Percentiles rank a stretch among this genome's conserved stretches.
Evolutionary conservation across 768 basidiomycete genomes (phyloP).

Genomic region (Tubosaeta brunneosetosa): DNA sequence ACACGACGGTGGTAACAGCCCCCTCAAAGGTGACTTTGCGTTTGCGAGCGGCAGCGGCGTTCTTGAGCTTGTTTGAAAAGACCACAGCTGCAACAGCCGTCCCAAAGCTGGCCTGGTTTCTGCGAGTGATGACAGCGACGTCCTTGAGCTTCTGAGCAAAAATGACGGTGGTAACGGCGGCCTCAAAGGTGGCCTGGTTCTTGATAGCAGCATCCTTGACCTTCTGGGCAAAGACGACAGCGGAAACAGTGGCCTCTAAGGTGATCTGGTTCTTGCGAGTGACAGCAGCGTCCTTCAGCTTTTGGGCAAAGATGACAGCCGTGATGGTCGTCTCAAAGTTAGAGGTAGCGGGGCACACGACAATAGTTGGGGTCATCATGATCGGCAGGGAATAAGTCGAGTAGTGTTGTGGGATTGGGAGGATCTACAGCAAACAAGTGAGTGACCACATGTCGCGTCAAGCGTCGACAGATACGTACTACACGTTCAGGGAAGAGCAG

Average conservation of each 20-base stretch:
- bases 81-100: too few species aligned
- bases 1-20: too few species aligned
- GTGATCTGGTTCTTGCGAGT: not conserved
- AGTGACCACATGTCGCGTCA: not conserved
- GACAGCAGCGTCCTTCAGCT: slow-evolving; percentile 16
- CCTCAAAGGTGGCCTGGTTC: too few species aligned
- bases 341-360: not conserved
- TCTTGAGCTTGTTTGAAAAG: too few species aligned
- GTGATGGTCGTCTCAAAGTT: slow-evolving; percentile 22
- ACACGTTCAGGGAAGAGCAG: not conserved
- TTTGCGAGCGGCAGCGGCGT: too few species aligned
- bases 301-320: slow-evolving; percentile 21
- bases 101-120: too few species aligned
- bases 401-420: not conserved
- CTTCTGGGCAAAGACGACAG: too few species aligned
- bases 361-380: not conserved
- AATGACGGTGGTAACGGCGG: too few species aligned
- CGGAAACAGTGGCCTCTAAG: not conserved
- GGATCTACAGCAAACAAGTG: not conserved
- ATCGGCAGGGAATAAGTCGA: not conserved
- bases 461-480: slow-evolving; percentile 4
- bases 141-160: too few species aligned
- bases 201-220: too few species aligned
- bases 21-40: too few species aligned
- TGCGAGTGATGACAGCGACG: too few species aligned